phyloP scores from a whole-genome alignment of 2,329 filamentous ascomycete species.

The Aplosporella prunicola region DNA sequence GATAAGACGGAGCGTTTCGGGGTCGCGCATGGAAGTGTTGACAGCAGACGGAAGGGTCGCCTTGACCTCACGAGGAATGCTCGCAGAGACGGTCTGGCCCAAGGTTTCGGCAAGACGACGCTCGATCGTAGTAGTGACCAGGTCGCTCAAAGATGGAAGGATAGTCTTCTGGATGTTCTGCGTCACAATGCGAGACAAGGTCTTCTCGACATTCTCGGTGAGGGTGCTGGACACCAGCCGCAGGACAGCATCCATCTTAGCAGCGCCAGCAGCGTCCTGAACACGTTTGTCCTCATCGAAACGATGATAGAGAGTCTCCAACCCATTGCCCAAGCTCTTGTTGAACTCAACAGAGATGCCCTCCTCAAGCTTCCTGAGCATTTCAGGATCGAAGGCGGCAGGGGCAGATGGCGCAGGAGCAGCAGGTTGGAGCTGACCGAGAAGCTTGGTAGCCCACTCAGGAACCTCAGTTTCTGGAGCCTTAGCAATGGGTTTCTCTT shows the following conservation, averaged over 20 bases:
- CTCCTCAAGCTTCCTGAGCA: slow-evolving; percentile 47
- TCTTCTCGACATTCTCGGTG: slow-evolving; percentile 64
- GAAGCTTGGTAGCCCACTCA: slow-evolving; percentile 28
- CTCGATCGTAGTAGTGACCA: slow-evolving; percentile 58
- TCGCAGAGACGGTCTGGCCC: slow-evolving; percentile 53
- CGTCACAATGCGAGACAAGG: slow-evolving; percentile 65
- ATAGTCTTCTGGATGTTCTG: slow-evolving; percentile 66
- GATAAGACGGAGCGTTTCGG: slow-evolving; percentile 62
- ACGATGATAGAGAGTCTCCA: slow-evolving; percentile 48
- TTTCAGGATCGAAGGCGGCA: slow-evolving; percentile 26
- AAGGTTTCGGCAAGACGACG: slow-evolving; percentile 63
- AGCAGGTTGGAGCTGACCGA: slow-evolving; percentile 21
- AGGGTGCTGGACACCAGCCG: slow-evolving; percentile 59
- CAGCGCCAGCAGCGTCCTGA: slow-evolving; percentile 51
- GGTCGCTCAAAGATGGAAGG: slow-evolving; percentile 62
- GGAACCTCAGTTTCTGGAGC: slow-evolving; percentile 21
- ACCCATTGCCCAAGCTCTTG: slow-evolving; percentile 36
- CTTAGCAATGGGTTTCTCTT: slow-evolving; percentile 16
- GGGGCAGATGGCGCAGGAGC: slow-evolving; percentile 13
- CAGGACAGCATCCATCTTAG: slow-evolving; percentile 61
- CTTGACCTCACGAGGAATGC: slow-evolving; percentile 65
- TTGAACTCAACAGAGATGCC: slow-evolving; percentile 41
- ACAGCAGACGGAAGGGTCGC: slow-evolving; percentile 58
- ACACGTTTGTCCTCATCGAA: slow-evolving; percentile 61
- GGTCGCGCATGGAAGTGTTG: slow-evolving; percentile 59